Evolutionary conservation across 768 basidiomycete genomes (phyloP).

Genomic region (Lactarius trivialis): DNA sequence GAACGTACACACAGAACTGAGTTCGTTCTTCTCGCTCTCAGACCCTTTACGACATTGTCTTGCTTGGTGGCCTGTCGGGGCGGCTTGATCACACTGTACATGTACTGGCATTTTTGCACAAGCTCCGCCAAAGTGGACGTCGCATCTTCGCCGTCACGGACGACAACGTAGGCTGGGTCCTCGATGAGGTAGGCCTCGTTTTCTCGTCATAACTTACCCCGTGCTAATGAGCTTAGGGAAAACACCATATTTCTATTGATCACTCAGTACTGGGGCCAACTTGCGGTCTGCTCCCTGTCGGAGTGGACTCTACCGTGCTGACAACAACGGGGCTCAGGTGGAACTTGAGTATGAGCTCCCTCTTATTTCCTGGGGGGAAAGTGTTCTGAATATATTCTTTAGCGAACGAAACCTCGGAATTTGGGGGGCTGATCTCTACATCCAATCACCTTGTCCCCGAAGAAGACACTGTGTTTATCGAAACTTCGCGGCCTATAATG

Average conservation of each 20-base stretch:
- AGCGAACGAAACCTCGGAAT: slow-evolving; percentile 65
- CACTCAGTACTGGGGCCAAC: slow-evolving; percentile 73
- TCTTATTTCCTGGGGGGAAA: background rate
- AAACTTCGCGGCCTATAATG: slow-evolving; percentile 78
- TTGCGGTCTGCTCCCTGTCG: slow-evolving; percentile 92
- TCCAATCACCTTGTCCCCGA: slow-evolving; percentile 84
- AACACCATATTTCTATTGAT: slow-evolving; percentile 73
- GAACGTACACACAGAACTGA: background rate
- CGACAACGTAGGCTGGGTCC: slow-evolving; percentile 86
- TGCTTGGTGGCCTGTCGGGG: slow-evolving; percentile 86
- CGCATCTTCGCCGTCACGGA: slow-evolving; percentile 78
- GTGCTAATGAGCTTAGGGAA: slow-evolving; percentile 49
- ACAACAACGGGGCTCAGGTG: slow-evolving; percentile 81
- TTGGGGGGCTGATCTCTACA: slow-evolving; percentile 83
- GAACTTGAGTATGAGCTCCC: slow-evolving; percentile 63
- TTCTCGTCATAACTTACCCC: background rate
- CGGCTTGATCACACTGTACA: slow-evolving; percentile 93
- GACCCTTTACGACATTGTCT: slow-evolving; percentile 56
- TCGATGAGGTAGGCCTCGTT: slow-evolving; percentile 52
- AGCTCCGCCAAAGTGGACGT: slow-evolving; percentile 54
- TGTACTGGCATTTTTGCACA: slow-evolving; percentile 77
- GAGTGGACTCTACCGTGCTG: slow-evolving; percentile 67
- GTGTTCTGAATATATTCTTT: slow-evolving; percentile 2
- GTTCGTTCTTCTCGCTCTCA: background rate
- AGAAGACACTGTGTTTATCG: slow-evolving; percentile 58